phyloP scores from a whole-genome alignment of 2,329 filamentous ascomycete species.

The Spiromastix sp. region DNA sequence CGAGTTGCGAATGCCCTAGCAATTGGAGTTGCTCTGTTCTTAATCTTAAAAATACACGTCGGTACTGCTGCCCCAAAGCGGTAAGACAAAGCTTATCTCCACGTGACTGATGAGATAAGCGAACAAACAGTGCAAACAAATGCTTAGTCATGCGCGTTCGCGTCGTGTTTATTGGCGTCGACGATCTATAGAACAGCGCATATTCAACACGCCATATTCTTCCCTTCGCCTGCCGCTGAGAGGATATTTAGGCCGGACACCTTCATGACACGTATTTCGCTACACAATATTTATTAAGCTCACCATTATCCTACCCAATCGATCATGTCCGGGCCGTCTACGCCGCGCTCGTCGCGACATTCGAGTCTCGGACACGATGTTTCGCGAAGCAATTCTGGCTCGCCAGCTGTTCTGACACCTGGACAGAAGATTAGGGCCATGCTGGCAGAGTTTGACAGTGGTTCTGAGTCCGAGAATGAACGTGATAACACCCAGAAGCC shows the following conservation, averaged over 20 bases:
- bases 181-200: neutral
- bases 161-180: too few species aligned
- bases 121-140: too few species aligned
- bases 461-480: constrained; percentile 34
- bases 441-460: constrained; percentile 38
- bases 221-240: neutral
- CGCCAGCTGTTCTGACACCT: constrained; percentile 31
- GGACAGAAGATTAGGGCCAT: constrained; percentile 40
- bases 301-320: neutral
- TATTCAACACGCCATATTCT: neutral
- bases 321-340: constrained; percentile 6
- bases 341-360: constrained; percentile 17
- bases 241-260: neutral
- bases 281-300: neutral
- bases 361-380: constrained; percentile 9
- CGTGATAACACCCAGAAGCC: neutral
- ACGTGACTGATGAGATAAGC: too few species aligned
- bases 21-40: too few species aligned
- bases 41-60: too few species aligned
- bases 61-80: too few species aligned
- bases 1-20: too few species aligned
- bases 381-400: constrained; percentile 11
- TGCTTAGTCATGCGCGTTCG: too few species aligned
- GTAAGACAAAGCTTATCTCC: too few species aligned
- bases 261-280: neutral